These are phyloP conservation scores for Saussurea involucrata DNA, from an alignment of 129 eudicot genomes.

Conservation along the genomic window DNA sequence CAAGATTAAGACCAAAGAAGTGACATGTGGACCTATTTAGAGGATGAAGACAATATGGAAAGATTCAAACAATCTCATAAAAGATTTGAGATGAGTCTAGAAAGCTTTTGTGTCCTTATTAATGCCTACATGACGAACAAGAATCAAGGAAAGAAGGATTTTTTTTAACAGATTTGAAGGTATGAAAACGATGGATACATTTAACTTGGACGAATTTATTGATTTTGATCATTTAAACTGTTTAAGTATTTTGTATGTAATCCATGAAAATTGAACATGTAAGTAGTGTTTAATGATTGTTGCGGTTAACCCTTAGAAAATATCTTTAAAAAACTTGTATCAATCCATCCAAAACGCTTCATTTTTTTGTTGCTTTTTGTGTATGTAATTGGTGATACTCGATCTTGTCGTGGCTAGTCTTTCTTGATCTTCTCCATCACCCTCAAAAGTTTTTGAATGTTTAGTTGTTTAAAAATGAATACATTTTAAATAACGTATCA, in stretches of 20 bases:
- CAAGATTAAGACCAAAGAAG: slow-evolving; percentile 25
- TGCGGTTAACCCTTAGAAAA: too few relatives aligned
- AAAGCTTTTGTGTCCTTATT: slow-evolving; percentile 29
- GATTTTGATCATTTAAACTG: neutral
- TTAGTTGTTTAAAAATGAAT: neutral
- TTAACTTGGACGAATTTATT: slow-evolving; percentile 10
- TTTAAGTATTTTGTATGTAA: neutral
- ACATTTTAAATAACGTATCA: neutral
- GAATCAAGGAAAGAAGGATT: slow-evolving; percentile 2
- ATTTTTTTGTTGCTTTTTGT: too few relatives aligned
- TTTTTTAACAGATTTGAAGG: neutral
- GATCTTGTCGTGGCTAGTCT: neutral
- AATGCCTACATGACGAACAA: slow-evolving; percentile 14
- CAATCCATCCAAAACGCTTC: too few relatives aligned
- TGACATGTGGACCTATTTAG: slow-evolving; percentile 33
- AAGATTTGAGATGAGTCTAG: slow-evolving; percentile 34
- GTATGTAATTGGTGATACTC: neutral
- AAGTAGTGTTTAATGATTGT: neutral
- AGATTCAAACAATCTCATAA: slow-evolving; percentile 31
- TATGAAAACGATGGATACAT: slow-evolving; percentile 24
- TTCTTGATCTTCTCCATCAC: neutral
- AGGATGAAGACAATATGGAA: slow-evolving; percentile 33
- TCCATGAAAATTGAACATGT: neutral
- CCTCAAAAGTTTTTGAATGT: neutral
- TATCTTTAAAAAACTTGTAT: neutral